Evolutionary conservation across 768 basidiomycete species (phyloP).

Genomic region (Holtermanniella nyarrowii): DNA sequence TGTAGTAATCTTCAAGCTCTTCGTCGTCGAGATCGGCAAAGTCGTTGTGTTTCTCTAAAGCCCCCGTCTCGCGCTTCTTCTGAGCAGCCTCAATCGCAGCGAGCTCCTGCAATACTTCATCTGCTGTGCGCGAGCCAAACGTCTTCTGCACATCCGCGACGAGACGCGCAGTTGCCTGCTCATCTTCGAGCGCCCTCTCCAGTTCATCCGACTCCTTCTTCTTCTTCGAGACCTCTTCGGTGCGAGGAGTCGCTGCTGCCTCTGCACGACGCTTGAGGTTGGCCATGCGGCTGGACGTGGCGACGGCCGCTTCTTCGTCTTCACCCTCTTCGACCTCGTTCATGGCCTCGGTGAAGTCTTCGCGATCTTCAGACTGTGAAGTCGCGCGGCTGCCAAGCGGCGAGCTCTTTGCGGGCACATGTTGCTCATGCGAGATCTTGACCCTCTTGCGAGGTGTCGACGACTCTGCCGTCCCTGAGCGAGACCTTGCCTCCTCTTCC

Average conservation of each 20-base stretch:
- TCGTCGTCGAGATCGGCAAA: constrained; percentile 34
- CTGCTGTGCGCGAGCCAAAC: constrained; percentile 17
- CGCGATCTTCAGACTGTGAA: constrained; percentile 1
- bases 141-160: constrained; percentile 5
- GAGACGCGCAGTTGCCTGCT: constrained; percentile 9
- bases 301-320: background rate
- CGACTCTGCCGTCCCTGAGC: constrained; percentile 44
- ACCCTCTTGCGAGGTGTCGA: background rate
- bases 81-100: constrained; percentile 17
- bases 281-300: background rate
- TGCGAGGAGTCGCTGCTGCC: background rate
- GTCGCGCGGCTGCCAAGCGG: no score
- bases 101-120: constrained; percentile 21
- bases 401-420: constrained; percentile 6
- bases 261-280: background rate
- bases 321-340: constrained; percentile 11
- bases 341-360: constrained; percentile 5
- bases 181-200: constrained; percentile 9
- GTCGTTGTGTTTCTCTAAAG: constrained; percentile 13
- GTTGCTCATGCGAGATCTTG: no score
- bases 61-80: constrained; percentile 11
- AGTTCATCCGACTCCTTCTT: constrained; percentile 11
- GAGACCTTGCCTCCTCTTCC: constrained; percentile 2
- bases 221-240: background rate
- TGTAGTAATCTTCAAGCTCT: constrained; percentile 23